Evolutionary conservation across 2,329 filamentous ascomycete genomes (phyloP), one percentile per base, ranked within the genome.

Genomic region (Mycocentrospora acerina): DNA sequence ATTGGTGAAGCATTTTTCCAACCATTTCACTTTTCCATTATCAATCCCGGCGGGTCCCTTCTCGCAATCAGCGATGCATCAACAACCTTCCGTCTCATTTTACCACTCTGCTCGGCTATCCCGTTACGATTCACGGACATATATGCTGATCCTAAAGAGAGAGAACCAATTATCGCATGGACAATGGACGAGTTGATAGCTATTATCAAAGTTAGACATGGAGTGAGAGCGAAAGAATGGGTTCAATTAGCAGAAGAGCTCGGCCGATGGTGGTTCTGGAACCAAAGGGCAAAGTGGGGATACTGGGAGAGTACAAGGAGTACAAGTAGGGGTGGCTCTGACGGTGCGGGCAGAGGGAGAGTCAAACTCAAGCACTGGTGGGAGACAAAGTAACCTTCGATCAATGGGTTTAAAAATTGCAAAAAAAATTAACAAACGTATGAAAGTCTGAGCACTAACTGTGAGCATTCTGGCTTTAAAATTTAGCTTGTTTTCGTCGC

Each of bases 311-410:
- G 40, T 17, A 42, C 48, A 8, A 33, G 45, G 9, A 44, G 43
- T 17, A 51, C 44, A 7, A 33, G 45, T 16, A 30, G 48, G 28
- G 48, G 45, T 4, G 48, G 48, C 11, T 39, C 37, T 2, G 42
- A 48, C 11, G 36, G 43, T 6, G 46, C 39, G 10, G 46, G 46
- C 4, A 35, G 22, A 7, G 48, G 48, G 8, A 37, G 45, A 9
- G 40, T 51, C 6, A 42, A 40, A n/a, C 44, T 42, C 28, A 38
- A 51, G 24, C 48, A 51, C 44, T 51, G 48, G 48, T 51, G 48
- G 48, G 48, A 51, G 26, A 51, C 48, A 13, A 33, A 32, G 25
- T n/a, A n/a, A n/a, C n/a, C n/a, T n/a, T n/a, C n/a, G n/a, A n/a
- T n/a, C n/a, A n/a, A n/a, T n/a, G n/a, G n/a, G n/a, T n/a, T n/a